A percentile compares a stretch with the other conserved stretches of the same genome.
Conservation (phyloP, 2,329 filamentous ascomycete species). For the Aureobasidium sp. region DNA sequence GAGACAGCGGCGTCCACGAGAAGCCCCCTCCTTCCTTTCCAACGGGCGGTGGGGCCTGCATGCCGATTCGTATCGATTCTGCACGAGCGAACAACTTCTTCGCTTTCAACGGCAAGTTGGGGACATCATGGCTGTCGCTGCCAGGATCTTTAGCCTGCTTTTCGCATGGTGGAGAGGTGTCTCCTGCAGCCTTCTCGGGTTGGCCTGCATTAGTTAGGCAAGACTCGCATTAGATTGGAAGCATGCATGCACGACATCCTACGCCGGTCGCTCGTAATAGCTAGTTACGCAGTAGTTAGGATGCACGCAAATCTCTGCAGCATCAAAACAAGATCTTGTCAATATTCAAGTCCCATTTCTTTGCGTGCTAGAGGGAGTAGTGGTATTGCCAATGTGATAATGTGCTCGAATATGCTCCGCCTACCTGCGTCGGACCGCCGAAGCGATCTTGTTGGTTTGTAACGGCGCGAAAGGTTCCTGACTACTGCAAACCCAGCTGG, state of each 20-base stretch:
- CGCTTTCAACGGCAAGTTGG: not conserved
- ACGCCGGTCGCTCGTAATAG: not conserved
- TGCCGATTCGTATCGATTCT: not conserved
- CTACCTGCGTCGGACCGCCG: not conserved
- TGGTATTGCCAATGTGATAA: no score
- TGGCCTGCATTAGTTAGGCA: not conserved
- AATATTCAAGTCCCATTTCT: not conserved
- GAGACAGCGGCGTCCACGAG: not conserved
- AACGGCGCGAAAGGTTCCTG: conserved; percentile 3
- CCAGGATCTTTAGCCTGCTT: not conserved
- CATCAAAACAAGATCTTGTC: not conserved
- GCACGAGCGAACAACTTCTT: not conserved
- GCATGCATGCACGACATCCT: conserved; percentile 10
- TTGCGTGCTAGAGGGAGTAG: no score
- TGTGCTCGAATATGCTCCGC: not conserved
- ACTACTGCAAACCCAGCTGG: not conserved
- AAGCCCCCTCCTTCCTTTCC: not conserved
- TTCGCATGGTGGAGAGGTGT: not conserved
- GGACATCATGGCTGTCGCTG: not conserved
- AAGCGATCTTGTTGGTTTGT: not conserved
- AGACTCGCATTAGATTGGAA: not conserved
- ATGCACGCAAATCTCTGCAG: not conserved
- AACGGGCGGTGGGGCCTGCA: conserved; percentile 3
- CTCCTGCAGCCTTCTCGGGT: conserved; percentile 2
- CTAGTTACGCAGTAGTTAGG: not conserved